These are phyloP conservation scores for Penicillium canariense DNA, from an alignment of 495 filamentous ascomycete species.

Conservation along the genomic window DNA sequence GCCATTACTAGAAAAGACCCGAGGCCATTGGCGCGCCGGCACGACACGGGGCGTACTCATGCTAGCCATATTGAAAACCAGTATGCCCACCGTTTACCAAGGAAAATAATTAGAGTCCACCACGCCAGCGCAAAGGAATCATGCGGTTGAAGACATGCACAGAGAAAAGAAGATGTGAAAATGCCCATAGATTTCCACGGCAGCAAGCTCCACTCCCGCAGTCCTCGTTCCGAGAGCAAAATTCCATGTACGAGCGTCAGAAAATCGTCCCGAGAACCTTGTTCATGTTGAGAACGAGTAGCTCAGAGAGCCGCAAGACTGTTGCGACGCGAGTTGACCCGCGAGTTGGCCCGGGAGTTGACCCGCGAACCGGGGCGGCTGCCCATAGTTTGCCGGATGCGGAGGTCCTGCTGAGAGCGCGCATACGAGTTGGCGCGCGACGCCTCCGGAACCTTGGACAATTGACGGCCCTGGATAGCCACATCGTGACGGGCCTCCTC, in stretches of 20 bases:
- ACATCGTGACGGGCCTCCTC: slow-evolving; percentile 49
- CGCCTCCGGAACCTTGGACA: slow-evolving; percentile 37
- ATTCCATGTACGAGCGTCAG: neutral
- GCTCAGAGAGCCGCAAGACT: slow-evolving; percentile 20
- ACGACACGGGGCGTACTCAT: neutral
- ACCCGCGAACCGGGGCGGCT: slow-evolving; percentile 40
- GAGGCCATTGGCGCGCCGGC: neutral
- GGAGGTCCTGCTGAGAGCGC: slow-evolving; percentile 49
- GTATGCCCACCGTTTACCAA: slow-evolving; percentile 1
- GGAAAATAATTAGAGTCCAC: slow-evolving; percentile 16
- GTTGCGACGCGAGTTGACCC: slow-evolving; percentile 38
- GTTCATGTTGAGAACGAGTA: neutral
- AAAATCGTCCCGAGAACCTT: neutral
- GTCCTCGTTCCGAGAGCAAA: neutral
- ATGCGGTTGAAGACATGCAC: slow-evolving; percentile 24
- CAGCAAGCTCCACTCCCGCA: neutral
- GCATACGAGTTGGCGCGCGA: slow-evolving; percentile 47
- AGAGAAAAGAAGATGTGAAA: slow-evolving; percentile 23
- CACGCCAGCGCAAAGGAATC: slow-evolving; percentile 24
- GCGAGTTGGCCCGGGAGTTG: slow-evolving; percentile 37
- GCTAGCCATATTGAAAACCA: neutral
- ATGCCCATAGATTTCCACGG: slow-evolving; percentile 8
- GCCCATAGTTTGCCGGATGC: slow-evolving; percentile 44
- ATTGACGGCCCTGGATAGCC: slow-evolving; percentile 34
- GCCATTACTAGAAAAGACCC: neutral